phyloP scores from a whole-genome alignment of 2,329 filamentous ascomycete genomes.

The Alternaria brassicae region DNA sequence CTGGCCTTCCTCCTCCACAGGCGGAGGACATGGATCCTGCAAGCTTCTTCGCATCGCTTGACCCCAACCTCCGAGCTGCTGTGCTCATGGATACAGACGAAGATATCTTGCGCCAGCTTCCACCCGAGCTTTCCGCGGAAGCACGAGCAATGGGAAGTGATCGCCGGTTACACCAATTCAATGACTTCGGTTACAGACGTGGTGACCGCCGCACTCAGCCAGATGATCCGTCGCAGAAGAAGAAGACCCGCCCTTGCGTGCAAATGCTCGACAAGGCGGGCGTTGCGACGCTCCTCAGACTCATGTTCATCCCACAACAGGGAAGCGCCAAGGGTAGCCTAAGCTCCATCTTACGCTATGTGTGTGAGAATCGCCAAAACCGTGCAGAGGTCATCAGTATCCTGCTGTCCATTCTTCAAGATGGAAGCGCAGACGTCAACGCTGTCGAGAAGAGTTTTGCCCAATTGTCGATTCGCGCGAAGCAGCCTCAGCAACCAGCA shows the following conservation, averaged over 20 bases:
- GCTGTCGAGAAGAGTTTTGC: conserved; percentile 96
- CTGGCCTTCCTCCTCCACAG: conserved; percentile 49
- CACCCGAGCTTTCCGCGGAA: conserved; percentile 84
- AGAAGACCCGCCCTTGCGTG: conserved; percentile 78
- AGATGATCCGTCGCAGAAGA: conserved; percentile 62
- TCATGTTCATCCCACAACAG: conserved; percentile 97
- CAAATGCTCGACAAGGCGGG: conserved; percentile 98
- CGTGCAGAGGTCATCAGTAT: conserved; percentile 92
- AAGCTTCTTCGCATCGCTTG: conserved; percentile 89
- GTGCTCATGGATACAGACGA: conserved; percentile 92
- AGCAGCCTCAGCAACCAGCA: conserved; percentile 67
- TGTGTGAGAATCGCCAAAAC: conserved; percentile 97
- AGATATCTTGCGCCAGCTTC: conserved; percentile 81
- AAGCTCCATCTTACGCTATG: conserved; percentile 85
- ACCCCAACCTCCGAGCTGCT: conserved; percentile 81
- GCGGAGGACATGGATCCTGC: conserved; percentile 86
- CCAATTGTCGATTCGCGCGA: conserved; percentile 88
- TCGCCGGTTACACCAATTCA: conserved; percentile 62
- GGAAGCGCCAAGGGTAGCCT: conserved; percentile 84
- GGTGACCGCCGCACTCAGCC: conserved; percentile 50
- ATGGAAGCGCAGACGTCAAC: conserved; percentile 90
- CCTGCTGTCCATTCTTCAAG: conserved; percentile 89
- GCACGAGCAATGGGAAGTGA: conserved; percentile 73
- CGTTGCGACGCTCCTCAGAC: conserved; percentile 91
- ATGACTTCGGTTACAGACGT: conserved; percentile 42